A percentile compares a stretch with the other conserved stretches of the same genome.
phyloP scores from a whole-genome alignment of 176 grass and related monocot species.

The Cenchrus fungigraminus region DNA sequence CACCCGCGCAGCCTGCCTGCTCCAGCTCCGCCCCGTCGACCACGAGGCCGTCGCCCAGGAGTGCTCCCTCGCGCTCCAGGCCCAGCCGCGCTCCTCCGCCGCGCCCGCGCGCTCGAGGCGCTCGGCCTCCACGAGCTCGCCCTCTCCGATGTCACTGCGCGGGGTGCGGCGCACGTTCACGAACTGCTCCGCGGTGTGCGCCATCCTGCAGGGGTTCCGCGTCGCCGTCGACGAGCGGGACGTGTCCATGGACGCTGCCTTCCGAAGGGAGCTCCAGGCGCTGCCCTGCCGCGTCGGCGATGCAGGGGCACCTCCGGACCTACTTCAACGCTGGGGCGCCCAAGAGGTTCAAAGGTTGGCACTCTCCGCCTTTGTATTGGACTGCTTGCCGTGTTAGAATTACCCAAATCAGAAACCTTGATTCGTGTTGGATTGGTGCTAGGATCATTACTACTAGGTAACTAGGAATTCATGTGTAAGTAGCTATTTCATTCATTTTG shows the following conservation, averaged over 20 bases:
- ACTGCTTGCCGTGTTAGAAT: not conserved
- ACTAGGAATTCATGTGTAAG: too few species aligned
- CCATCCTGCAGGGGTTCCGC: too few species aligned
- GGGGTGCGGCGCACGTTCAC: too few species aligned
- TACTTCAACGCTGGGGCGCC: slow-evolving; percentile 56
- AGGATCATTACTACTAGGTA: too few species aligned
- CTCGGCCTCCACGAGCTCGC: slow-evolving; percentile 73
- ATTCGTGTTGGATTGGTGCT: not conserved
- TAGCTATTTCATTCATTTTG: too few species aligned
- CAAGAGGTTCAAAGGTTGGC: slow-evolving; percentile 74
- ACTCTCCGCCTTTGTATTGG: not conserved
- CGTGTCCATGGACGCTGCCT: too few species aligned
- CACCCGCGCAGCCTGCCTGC: slow-evolving; percentile 93
- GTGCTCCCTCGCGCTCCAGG: slow-evolving; percentile 89
- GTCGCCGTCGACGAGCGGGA: too few species aligned
- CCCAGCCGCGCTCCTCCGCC: slow-evolving; percentile 82
- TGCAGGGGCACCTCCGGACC: slow-evolving; percentile 74
- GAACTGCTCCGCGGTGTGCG: too few species aligned
- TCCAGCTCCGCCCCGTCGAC: slow-evolving; percentile 91
- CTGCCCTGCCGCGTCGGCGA: slow-evolving; percentile 57
- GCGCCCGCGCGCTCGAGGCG: slow-evolving; percentile 83
- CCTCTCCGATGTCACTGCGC: too few species aligned
- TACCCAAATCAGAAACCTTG: too few species aligned
- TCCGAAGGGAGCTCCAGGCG: too few species aligned
- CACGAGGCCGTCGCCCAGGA: slow-evolving; percentile 78